A percentile compares a stretch with the other conserved stretches of the same genome.
Conservation (phyloP, 148 eudicot species). For the Oxyria digyna region DNA sequence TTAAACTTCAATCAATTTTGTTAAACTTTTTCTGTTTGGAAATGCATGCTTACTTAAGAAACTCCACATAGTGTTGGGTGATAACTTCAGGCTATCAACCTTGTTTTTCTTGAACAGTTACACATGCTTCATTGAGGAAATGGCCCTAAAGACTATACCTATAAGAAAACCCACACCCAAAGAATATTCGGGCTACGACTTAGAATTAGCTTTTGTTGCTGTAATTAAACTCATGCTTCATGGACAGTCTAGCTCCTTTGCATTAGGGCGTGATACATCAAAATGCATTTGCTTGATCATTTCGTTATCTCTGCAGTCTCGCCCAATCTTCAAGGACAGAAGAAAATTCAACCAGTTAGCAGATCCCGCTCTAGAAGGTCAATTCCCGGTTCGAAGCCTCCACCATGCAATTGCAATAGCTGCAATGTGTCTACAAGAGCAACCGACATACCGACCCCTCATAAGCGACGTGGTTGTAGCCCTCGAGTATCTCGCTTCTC, state of each 20-base stretch:
- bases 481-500: slow-evolving; percentile 35
- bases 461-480: slow-evolving; percentile 42
- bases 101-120: too few relatives aligned
- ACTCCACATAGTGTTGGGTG: too few relatives aligned
- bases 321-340: slow-evolving; percentile 32
- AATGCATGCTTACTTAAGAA: too few relatives aligned
- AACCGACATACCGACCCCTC: slow-evolving; percentile 37
- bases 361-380: slow-evolving; percentile 49
- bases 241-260: too few relatives aligned
- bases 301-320: slow-evolving; percentile 25
- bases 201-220: too few relatives aligned
- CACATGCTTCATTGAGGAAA: too few relatives aligned
- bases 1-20: background rate
- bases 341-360: slow-evolving; percentile 28
- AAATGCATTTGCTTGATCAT: background rate
- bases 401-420: slow-evolving; percentile 42
- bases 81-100: too few relatives aligned
- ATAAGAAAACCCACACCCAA: too few relatives aligned
- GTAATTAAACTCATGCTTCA: too few relatives aligned
- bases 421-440: slow-evolving; percentile 48
- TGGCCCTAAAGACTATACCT: too few relatives aligned
- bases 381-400: slow-evolving; percentile 23
- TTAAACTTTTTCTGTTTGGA: background rate
- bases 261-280: too few relatives aligned
- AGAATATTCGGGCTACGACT: too few relatives aligned